Percentiles rank a stretch among this genome's conserved stretches.
phyloP scores from a whole-genome alignment of 2,329 filamentous ascomycete species.

The Arthrinium phaeospermum region DNA sequence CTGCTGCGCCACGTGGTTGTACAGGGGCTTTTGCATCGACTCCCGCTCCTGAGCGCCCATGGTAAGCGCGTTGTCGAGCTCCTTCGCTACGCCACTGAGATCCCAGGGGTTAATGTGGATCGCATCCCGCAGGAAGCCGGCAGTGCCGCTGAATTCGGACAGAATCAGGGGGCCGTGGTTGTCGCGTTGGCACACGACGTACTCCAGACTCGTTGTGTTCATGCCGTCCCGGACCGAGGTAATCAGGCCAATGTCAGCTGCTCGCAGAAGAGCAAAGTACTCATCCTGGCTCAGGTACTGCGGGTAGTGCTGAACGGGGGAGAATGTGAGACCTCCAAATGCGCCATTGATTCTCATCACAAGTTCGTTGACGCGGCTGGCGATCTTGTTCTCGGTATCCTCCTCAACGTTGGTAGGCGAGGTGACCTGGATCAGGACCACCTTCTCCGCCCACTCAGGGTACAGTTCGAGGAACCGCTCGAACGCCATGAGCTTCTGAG shows the following conservation, averaged over 20 bases:
- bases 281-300: constrained; percentile 90
- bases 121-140: constrained; percentile 81
- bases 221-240: constrained; percentile 96
- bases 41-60: constrained; percentile 72
- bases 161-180: constrained; percentile 87
- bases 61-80: constrained; percentile 80
- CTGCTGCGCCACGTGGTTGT: constrained; percentile 82
- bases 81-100: constrained; percentile 78
- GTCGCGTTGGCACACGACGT: constrained; percentile 89
- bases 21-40: constrained; percentile 75
- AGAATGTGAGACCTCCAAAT: constrained; percentile 86
- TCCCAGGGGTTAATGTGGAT: constrained; percentile 99
- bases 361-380: constrained; percentile 87
- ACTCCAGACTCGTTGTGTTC: constrained; percentile 97
- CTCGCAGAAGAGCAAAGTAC: constrained; percentile 91
- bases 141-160: constrained; percentile 95
- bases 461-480: constrained; percentile 90
- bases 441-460: constrained; percentile 89
- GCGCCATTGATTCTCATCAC: constrained; percentile 90
- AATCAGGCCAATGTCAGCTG: constrained; percentile 90
- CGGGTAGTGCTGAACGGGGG: constrained; percentile 92
- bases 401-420: constrained; percentile 83
- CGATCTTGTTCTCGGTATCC: constrained; percentile 78
- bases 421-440: constrained; percentile 93
- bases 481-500: constrained; percentile 95